Percentiles rank a stretch among this genome's conserved stretches.
Conservation (phyloP, 495 filamentous ascomycete species). For the Trichoderma erinaceum region DNA sequence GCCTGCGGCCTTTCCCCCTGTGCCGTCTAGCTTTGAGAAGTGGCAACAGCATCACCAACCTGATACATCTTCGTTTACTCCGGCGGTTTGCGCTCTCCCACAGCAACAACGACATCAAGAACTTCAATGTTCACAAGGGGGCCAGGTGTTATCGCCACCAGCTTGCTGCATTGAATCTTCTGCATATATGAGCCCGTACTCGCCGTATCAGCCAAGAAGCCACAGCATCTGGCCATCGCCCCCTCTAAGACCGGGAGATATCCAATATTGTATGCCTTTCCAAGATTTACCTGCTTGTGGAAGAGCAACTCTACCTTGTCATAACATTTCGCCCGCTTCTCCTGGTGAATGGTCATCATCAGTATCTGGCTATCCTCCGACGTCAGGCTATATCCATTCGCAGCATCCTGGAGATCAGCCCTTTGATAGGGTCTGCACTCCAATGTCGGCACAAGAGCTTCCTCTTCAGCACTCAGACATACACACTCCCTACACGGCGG, state of each 20-base stretch:
- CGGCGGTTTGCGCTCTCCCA: neutral
- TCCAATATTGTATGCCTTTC: neutral
- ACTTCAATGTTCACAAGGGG: neutral
- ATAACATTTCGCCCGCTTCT: neutral
- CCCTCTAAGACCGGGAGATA: neutral
- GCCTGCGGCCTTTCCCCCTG: neutral
- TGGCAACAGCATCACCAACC: slow-evolving; percentile 8
- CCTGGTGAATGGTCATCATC: slow-evolving; percentile 1
- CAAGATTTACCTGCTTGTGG: neutral
- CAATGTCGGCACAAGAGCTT: neutral
- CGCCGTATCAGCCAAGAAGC: neutral
- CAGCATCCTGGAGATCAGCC: neutral
- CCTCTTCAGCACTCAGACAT: neutral
- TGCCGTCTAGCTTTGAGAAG: slow-evolving; percentile 1
- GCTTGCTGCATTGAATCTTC: neutral
- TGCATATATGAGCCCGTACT: neutral
- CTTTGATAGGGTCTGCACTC: neutral
- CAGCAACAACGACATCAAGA: neutral
- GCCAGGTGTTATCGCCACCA: neutral
- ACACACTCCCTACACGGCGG: neutral
- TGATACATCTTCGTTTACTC: slow-evolving; percentile 8
- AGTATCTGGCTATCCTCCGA: neutral
- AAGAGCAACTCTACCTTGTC: neutral
- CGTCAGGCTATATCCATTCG: neutral
- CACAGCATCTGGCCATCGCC: neutral